A percentile compares a stretch with the other conserved stretches of the same genome.
Evolutionary conservation across 805 yeast genomes (phyloP).

Genomic region (Candida coleopterorum): DNA sequence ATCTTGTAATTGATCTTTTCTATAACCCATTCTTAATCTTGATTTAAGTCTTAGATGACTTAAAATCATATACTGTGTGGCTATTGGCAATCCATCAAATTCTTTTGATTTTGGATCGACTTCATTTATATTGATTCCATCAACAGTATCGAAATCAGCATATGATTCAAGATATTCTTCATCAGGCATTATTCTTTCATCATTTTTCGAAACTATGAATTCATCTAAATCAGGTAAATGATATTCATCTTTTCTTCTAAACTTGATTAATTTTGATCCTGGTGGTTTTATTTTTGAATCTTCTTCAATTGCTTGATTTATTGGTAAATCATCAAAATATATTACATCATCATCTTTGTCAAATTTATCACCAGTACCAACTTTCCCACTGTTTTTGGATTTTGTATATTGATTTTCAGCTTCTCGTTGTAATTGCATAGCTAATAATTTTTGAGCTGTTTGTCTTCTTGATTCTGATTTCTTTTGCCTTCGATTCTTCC

Average conservation of each 20-base stretch:
- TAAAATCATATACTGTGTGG: constrained; percentile 83
- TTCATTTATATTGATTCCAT: constrained; percentile 62
- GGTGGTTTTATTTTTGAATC: constrained; percentile 3
- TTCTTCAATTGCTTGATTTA: constrained; percentile 6
- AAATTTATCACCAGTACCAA: constrained; percentile 1
- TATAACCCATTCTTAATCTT: constrained; percentile 89
- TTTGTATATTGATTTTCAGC: constrained; percentile 27
- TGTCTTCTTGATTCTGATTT: constrained; percentile 61
- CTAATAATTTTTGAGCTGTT: constrained; percentile 77
- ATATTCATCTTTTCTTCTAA: constrained; percentile 70
- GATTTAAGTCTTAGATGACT: constrained; percentile 81
- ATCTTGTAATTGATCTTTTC: constrained; percentile 79
- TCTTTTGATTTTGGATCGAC: constrained; percentile 83
- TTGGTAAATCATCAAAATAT: constrained; percentile 17
- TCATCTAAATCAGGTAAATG: constrained; percentile 71
- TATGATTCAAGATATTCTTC: constrained; percentile 65
- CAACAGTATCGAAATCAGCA: constrained; percentile 52
- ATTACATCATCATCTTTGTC: constrained; percentile 12
- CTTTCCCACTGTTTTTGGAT: constrained; percentile 1
- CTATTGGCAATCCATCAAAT: constrained; percentile 70
- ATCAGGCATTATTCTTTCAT: constrained; percentile 69
- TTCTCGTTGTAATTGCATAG: constrained; percentile 66
- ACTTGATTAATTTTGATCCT: constrained; percentile 16
- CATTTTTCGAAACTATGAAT: constrained; percentile 50
- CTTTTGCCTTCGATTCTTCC: constrained; percentile 73